A percentile compares a stretch with the other conserved stretches of the same genome.
Conservation (phyloP, 345 rosid genomes). For the Salix purpurea region DNA sequence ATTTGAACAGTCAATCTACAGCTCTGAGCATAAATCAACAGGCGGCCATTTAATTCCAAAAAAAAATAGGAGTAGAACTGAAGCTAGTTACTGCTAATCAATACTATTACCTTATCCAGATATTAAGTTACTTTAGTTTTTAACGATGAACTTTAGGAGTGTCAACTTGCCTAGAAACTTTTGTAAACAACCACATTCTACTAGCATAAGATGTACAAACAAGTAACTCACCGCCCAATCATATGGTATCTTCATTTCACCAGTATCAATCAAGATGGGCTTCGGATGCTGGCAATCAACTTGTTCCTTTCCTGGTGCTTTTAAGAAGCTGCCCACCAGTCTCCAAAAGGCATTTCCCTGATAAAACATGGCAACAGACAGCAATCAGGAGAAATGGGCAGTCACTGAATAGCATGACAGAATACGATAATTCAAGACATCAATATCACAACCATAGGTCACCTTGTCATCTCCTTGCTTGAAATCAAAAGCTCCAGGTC, state of each 20-base stretch:
- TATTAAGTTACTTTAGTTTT: neutral
- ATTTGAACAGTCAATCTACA: neutral
- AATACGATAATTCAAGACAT: constrained; percentile 1
- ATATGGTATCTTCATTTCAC: constrained; percentile 93
- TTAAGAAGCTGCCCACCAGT: constrained; percentile 68
- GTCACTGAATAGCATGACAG: neutral
- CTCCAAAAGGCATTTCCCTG: constrained; percentile 97
- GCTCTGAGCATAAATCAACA: neutral
- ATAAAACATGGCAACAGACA: constrained; percentile 1
- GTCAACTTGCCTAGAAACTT: neutral
- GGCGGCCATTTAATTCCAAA: neutral
- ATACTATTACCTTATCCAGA: neutral
- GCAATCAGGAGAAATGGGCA: neutral
- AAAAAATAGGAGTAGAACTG: neutral
- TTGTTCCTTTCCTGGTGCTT: constrained; percentile 68
- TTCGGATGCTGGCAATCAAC: constrained; percentile 80
- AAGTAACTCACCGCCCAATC: constrained; percentile 83
- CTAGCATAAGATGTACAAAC: neutral
- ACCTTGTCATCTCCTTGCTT: constrained; percentile 93
- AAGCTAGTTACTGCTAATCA: neutral
- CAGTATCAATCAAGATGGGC: constrained; percentile 96
- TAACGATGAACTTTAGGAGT: neutral
- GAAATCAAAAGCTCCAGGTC: constrained; percentile 99
- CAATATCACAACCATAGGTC: constrained; percentile 10
- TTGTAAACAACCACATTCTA: neutral